Evolutionary conservation across 2,329 filamentous ascomycete species (phyloP), one percentile per base, ranked within the genome.

Genomic region (Aspergillus melleus): DNA sequence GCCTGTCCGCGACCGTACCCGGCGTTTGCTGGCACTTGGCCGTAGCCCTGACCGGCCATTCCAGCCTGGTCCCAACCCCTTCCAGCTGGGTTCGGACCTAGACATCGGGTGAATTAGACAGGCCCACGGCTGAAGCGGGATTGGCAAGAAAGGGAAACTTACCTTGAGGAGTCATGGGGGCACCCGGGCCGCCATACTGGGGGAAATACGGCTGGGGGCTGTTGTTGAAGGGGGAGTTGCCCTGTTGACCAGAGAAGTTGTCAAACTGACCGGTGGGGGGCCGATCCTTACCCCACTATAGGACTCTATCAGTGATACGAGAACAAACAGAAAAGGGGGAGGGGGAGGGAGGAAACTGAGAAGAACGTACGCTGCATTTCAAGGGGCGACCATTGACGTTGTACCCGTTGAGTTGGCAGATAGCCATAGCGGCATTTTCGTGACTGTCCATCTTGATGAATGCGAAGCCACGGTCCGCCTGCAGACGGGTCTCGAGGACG

Each of bases 391-490:
- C 95, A 72, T 99, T 97, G 70, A 99, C 94, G 68, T 97, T 96
- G 81, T 98, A 99, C 32, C 94, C 94, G 70, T 94, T 98, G 72
- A 99, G 85, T 75, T 98, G 93, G 79, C 95, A 99, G 72, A 99
- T 99, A 36, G 93, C 92, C 90, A 96, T 96, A 57, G 95, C 93
- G 3, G 95, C 95, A 72, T 97, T 97, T 80, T 99, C 95, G 73
- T 99, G 95, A 6, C 88, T 90, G 76, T 99, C 95, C 93, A 99
- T 96, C 84, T 99, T 99, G 78, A 99, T 92, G 76, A 99, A 99
- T 8, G 95, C 92, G 75, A 99, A 99, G 14, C 95, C 95, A 68
- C 95, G 91, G 76, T 99, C 95, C 57, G 95, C 92, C 80, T 99
- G 95, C 85, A 99, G 96, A 61, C 95, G 91, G 54, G 94, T 97